Conservation (phyloP, 23 red algal species). For the Porphyridium purpureum region DNA sequence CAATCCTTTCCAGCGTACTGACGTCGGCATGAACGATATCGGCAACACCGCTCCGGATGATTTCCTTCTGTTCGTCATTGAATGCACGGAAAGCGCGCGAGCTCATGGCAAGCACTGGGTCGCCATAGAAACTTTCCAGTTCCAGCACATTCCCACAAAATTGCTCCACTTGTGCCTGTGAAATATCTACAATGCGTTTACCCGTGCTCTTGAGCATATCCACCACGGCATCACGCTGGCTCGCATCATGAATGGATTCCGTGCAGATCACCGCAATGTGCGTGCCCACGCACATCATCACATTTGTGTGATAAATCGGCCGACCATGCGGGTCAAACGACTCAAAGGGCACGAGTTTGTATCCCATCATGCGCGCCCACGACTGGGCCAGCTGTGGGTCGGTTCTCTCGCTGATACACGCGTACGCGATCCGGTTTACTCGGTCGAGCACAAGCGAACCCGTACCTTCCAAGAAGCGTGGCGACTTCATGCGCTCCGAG, state of each 20-base stretch:
- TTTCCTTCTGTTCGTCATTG: slow-evolving; percentile 25
- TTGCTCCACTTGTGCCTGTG: slow-evolving; percentile 31
- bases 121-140: slow-evolving; percentile 57
- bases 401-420: slow-evolving; percentile 41
- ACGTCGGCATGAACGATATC: slow-evolving; percentile 67
- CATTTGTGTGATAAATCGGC: slow-evolving; percentile 97
- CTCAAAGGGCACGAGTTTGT: slow-evolving; percentile 55
- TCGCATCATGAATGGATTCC: slow-evolving; percentile 36
- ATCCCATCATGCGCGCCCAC: slow-evolving; percentile 79
- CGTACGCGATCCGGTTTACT: slow-evolving; percentile 60
- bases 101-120: slow-evolving; percentile 70
- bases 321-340: slow-evolving; percentile 2
- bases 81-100: slow-evolving; percentile 56
- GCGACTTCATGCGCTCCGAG: slow-evolving; percentile 30
- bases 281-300: slow-evolving; percentile 96
- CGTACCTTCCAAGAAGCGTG: slow-evolving; percentile 81
- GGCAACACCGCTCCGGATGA: slow-evolving; percentile 9
- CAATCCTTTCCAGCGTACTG: slow-evolving; percentile 72
- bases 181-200: slow-evolving; percentile 62
- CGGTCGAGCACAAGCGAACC: slow-evolving; percentile 81
- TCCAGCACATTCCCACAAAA: slow-evolving; percentile 98
- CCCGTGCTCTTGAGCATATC: slow-evolving; percentile 22
- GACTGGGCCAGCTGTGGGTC: slow-evolving; percentile 41
- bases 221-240: slow-evolving; percentile 36
- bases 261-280: slow-evolving; percentile 58